Evolutionary conservation across 116 monocot genomes (phyloP).

Genomic region (Cymodocea nodosa): DNA sequence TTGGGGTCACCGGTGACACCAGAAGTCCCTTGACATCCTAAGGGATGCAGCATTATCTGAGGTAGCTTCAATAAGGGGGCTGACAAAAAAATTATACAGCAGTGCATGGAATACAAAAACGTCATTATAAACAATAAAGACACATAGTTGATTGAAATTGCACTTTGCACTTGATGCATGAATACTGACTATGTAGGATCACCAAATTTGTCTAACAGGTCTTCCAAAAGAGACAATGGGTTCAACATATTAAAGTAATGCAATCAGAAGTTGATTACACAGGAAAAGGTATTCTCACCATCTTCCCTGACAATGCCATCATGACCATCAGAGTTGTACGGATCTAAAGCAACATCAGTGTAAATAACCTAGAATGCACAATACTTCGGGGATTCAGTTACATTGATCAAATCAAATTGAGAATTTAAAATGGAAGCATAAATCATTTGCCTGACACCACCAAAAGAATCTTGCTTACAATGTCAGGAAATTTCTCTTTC

Average conservation of each 20-base stretch:
- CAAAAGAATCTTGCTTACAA: conserved; percentile 34
- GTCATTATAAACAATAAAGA: no score
- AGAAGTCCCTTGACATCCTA: no score
- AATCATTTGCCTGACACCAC: not conserved
- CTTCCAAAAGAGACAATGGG: no score
- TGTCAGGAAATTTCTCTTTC: conserved; percentile 92
- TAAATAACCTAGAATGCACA: conserved; percentile 60
- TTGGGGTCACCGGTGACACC: no score
- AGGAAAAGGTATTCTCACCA: conserved; percentile 29
- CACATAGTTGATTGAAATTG: no score
- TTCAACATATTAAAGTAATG: not conserved
- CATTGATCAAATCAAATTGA: conserved; percentile 1
- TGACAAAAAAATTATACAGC: no score
- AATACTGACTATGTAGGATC: no score
- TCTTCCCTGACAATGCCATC: conserved; percentile 99
- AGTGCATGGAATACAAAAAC: no score
- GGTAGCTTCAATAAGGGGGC: no score
- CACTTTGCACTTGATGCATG: no score
- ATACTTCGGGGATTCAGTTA: not conserved
- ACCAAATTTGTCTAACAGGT: no score
- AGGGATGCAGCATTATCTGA: no score
- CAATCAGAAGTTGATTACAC: not conserved
- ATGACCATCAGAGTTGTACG: conserved; percentile 96
- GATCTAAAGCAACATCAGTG: conserved; percentile 98
- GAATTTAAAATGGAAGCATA: not conserved